These are phyloP conservation scores for Puccinia novopanici DNA, from an alignment of 1,284 basidiomycete species.

Conservation along the genomic window DNA sequence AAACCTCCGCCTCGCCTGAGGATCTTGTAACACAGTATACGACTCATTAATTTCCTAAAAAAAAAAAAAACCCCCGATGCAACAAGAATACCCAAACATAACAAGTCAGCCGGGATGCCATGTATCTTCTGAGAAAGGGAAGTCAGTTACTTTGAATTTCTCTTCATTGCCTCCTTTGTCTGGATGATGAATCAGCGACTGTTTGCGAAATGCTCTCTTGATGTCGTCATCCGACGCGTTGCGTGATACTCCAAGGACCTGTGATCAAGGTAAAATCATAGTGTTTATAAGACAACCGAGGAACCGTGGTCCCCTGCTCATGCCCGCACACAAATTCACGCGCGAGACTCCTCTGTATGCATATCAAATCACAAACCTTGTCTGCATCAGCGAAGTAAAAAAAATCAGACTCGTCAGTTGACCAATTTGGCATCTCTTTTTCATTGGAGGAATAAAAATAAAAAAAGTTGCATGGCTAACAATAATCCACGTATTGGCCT, in stretches of 20 bases:
- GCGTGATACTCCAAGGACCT: constrained; percentile 56
- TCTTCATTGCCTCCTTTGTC: constrained; percentile 59
- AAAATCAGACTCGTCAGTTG: constrained; percentile 1
- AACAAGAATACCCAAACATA: no score
- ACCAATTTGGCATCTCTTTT: background rate
- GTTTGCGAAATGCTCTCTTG: constrained; percentile 57
- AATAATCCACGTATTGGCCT: constrained; percentile 39
- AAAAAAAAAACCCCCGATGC: no score
- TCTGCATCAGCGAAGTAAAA: constrained; percentile 1
- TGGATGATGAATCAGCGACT: constrained; percentile 58
- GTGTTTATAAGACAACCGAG: background rate
- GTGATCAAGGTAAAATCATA: background rate
- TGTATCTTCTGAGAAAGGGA: no score
- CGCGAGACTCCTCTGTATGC: background rate
- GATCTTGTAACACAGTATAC: constrained; percentile 34
- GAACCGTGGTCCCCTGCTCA: background rate
- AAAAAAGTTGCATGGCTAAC: background rate
- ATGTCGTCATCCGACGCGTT: constrained; percentile 57
- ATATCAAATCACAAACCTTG: constrained; percentile 25
- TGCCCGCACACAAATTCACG: background rate
- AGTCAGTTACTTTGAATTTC: constrained; percentile 30
- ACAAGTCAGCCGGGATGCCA: no score
- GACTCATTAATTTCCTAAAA: constrained; percentile 42
- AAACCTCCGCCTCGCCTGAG: constrained; percentile 9
- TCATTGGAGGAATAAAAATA: background rate